Evolutionary conservation across 331 rosid genomes (phyloP).

Genomic region (Saraca asoca): DNA sequence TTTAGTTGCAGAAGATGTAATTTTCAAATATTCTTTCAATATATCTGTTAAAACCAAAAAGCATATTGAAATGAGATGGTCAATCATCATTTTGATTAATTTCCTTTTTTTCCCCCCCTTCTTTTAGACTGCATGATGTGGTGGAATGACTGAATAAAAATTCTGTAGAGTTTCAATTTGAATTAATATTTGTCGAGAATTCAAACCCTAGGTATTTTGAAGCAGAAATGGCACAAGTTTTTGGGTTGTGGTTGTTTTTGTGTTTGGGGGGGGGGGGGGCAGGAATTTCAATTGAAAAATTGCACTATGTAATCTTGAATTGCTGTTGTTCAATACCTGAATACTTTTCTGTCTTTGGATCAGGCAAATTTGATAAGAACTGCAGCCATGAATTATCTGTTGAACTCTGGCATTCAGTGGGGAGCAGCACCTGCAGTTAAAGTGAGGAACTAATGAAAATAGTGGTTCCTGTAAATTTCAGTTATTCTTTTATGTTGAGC

Average conservation of each 20-base stretch:
- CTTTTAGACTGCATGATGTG: background rate
- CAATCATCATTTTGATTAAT: background rate
- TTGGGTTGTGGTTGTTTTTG: no score
- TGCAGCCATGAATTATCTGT: conserved; percentile 79
- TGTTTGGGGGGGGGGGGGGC: background rate
- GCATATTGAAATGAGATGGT: background rate
- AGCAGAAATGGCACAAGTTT: conserved; percentile 7
- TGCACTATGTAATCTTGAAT: conserved; percentile 14
- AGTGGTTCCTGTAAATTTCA: conserved; percentile 30
- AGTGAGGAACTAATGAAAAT: conserved; percentile 52
- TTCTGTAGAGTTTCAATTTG: conserved; percentile 8
- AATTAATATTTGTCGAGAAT: conserved; percentile 22
- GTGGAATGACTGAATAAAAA: conserved; percentile 5
- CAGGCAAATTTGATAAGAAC: conserved; percentile 92
- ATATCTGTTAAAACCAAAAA: background rate
- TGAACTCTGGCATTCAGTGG: conserved; percentile 94
- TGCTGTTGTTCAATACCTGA: conserved; percentile 22
- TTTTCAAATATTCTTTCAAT: no score
- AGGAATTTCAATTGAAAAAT: background rate
- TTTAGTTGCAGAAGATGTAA: no score
- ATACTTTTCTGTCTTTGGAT: conserved; percentile 31
- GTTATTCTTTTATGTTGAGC: background rate
- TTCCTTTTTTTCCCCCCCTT: no score
- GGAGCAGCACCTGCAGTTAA: conserved; percentile 95
- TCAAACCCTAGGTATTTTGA: conserved; percentile 18